Evolutionary conservation across 768 basidiomycete genomes (phyloP).

Genomic region (Suillus decipiens): DNA sequence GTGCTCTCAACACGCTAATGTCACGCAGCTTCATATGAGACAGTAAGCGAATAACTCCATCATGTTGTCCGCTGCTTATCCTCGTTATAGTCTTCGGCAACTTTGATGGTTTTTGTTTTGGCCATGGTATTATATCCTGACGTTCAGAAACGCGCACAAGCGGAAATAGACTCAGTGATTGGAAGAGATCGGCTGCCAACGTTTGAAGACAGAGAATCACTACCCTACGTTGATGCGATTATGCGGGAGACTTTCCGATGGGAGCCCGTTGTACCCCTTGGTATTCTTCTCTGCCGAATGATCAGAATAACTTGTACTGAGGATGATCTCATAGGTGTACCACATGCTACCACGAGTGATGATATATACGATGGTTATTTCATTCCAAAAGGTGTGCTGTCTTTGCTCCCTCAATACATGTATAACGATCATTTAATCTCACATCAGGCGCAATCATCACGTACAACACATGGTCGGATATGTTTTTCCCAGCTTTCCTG

Average conservation of each 20-base stretch:
- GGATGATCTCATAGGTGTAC: conserved; percentile 9
- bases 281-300: not conserved
- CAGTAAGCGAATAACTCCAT: conserved; percentile 4
- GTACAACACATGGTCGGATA: conserved; percentile 14
- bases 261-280: conserved; percentile 17
- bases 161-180: conserved; percentile 24
- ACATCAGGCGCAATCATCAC: conserved; percentile 14
- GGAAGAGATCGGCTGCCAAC: conserved; percentile 20
- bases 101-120: conserved; percentile 15
- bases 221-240: conserved; percentile 20
- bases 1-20: not conserved
- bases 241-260: conserved; percentile 20
- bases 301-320: not conserved
- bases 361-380: conserved; percentile 20
- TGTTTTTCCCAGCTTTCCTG: not conserved
- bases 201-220: conserved; percentile 13
- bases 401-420: not conserved
- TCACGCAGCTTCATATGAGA: conserved; percentile 13
- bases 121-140: conserved; percentile 23
- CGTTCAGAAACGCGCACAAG: conserved; percentile 18
- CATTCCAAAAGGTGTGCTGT: conserved; percentile 19
- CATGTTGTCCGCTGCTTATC: not conserved
- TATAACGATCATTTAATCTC: not conserved
- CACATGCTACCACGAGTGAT: conserved; percentile 14
- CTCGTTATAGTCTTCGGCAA: conserved; percentile 13